These are phyloP conservation scores for Zanthoxylum bungeanum DNA, from an alignment of 345 rosid species.

Conservation along the genomic window DNA sequence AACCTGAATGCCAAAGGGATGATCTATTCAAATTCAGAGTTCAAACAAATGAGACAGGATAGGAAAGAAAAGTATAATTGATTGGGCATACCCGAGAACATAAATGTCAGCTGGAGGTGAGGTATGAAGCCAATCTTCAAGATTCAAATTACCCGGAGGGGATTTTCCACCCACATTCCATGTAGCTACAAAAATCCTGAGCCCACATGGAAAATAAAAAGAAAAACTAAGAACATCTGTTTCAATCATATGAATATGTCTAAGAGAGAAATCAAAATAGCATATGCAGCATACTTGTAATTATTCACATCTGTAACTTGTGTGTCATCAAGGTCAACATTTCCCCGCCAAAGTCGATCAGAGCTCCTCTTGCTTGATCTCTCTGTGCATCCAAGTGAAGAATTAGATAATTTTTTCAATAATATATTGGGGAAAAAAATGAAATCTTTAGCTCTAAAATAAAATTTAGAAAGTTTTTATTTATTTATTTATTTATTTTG, in stretches of 20 bases:
- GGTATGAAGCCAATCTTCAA: slow-evolving; percentile 96
- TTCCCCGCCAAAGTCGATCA: slow-evolving; percentile 51
- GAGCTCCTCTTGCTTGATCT: slow-evolving; percentile 44
- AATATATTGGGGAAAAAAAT: not conserved
- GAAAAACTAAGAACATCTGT: slow-evolving; percentile 2
- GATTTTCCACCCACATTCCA: slow-evolving; percentile 99
- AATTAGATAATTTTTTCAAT: slow-evolving; percentile 7
- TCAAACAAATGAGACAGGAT: not conserved
- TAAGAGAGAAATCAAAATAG: not conserved
- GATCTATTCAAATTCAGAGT: not conserved
- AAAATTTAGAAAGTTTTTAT: slow-evolving; percentile 2
- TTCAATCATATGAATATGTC: slow-evolving; percentile 6
- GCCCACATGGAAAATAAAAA: slow-evolving; percentile 7
- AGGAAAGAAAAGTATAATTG: not conserved
- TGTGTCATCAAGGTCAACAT: slow-evolving; percentile 57
- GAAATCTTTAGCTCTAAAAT: slow-evolving; percentile 1
- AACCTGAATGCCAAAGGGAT: slow-evolving; percentile 45
- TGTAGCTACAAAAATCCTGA: slow-evolving; percentile 86
- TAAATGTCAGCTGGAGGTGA: slow-evolving; percentile 93
- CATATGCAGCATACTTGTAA: slow-evolving; percentile 42
- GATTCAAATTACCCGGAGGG: slow-evolving; percentile 77
- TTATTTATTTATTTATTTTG: not conserved
- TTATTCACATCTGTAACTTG: slow-evolving; percentile 58
- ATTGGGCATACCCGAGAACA: slow-evolving; percentile 75
- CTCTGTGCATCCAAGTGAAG: slow-evolving; percentile 37